These are phyloP conservation scores for Hypoxylon subgilvum DNA, from an alignment of 495 filamentous ascomycete species.

Conservation along the genomic window DNA sequence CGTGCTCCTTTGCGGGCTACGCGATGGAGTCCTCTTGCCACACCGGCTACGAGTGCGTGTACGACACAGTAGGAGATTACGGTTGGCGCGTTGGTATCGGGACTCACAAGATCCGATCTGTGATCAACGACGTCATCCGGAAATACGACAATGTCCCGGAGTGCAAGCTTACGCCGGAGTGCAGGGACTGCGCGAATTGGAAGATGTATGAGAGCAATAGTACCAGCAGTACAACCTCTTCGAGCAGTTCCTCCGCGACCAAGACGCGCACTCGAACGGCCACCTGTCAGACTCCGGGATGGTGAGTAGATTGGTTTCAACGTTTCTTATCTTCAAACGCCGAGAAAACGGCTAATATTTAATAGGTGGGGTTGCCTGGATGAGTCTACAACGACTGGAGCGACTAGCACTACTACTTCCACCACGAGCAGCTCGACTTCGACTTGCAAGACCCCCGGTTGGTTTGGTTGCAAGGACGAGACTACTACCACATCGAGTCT, in stretches of 20 bases:
- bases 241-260: conserved; percentile 58
- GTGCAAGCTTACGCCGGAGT: conserved; percentile 74
- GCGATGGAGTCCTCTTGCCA: conserved; percentile 92
- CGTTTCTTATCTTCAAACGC: too few species aligned
- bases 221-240: conserved; percentile 72
- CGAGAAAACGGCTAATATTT: conserved; percentile 15
- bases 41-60: conserved; percentile 82
- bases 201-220: conserved; percentile 92
- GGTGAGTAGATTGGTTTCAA: conserved; percentile 42
- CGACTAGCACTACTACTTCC: conserved; percentile 52
- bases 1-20: conserved; percentile 91
- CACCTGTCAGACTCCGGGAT: conserved; percentile 88
- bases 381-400: conserved; percentile 57
- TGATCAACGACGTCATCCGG: conserved; percentile 84
- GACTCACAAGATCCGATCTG: conserved; percentile 81
- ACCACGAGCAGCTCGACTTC: conserved; percentile 49
- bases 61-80: conserved; percentile 88
- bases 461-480: conserved; percentile 71
- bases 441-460: conserved; percentile 65
- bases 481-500: conserved; percentile 48
- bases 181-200: conserved; percentile 90
- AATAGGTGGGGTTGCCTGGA: conserved; percentile 69
- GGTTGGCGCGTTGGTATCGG: conserved; percentile 87
- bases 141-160: conserved; percentile 77
- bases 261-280: conserved; percentile 74